Percentiles rank a stretch among this genome's conserved stretches.
phyloP scores from a whole-genome alignment of 1,284 basidiomycete species.

The Athelia sp. region DNA sequence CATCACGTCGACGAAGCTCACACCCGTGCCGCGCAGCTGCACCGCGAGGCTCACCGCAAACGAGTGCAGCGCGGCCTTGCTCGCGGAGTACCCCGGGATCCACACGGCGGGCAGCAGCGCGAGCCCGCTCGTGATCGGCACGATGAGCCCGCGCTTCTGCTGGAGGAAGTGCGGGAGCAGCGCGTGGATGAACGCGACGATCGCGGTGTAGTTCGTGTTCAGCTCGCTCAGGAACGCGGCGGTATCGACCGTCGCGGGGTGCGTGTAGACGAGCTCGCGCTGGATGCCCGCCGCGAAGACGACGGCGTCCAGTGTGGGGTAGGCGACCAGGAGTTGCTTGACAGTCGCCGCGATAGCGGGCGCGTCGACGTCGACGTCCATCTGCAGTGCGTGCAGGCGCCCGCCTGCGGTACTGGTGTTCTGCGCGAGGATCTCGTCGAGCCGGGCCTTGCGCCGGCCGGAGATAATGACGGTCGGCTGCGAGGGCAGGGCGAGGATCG shows the following conservation, averaged over 20 bases:
- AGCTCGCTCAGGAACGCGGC: constrained; percentile 38
- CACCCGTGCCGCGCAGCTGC: constrained; percentile 44
- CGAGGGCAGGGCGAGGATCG: constrained; percentile 42
- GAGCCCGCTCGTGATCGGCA: constrained; percentile 50
- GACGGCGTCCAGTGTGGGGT: constrained; percentile 42
- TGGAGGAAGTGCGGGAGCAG: constrained; percentile 52
- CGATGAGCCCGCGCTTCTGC: constrained; percentile 42
- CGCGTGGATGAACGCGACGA: constrained; percentile 43
- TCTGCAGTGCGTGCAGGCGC: constrained; percentile 32
- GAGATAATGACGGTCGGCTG: constrained; percentile 50
- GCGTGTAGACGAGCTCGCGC: constrained; percentile 43
- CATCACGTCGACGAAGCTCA: constrained; percentile 54
- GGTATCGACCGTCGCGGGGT: constrained; percentile 37
- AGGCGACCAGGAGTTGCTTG: constrained; percentile 26
- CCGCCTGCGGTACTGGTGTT: constrained; percentile 23
- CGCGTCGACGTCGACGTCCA: constrained; percentile 39
- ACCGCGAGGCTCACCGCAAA: constrained; percentile 42
- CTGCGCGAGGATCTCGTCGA: constrained; percentile 37
- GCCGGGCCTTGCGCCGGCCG: constrained; percentile 47
- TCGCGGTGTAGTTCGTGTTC: constrained; percentile 51
- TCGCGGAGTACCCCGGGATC: constrained; percentile 50
- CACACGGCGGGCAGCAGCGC: constrained; percentile 38
- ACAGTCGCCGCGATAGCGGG: constrained; percentile 35
- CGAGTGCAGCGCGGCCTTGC: constrained; percentile 58
- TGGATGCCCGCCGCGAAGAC: constrained; percentile 51